phyloP scores from a whole-genome alignment of 2,329 filamentous ascomycete species.

The Domatiomyces globalis region DNA sequence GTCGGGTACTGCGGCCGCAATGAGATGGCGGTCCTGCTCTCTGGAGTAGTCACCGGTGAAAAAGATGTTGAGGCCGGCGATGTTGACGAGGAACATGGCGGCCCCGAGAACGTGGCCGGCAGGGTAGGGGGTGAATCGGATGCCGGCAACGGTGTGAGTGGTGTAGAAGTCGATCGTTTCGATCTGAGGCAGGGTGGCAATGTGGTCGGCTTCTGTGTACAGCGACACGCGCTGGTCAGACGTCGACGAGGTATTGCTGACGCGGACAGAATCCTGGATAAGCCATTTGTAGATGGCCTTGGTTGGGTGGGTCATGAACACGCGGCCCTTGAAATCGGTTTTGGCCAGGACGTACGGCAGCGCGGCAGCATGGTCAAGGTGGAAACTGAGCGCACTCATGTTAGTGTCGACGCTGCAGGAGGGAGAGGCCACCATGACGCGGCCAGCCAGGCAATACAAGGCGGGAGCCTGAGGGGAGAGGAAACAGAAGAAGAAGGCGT shows the following conservation, averaged over 20 bases:
- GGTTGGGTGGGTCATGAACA: conserved; percentile 98
- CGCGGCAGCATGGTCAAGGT: conserved; percentile 97
- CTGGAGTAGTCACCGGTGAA: conserved; percentile 97
- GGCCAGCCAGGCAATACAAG: background rate
- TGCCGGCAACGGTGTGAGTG: conserved; percentile 90
- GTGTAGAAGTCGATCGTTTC: conserved; percentile 98
- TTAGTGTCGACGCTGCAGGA: background rate
- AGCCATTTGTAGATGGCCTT: conserved; percentile 99
- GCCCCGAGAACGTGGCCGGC: conserved; percentile 96
- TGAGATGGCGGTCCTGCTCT: conserved; percentile 87
- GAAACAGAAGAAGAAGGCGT: conserved; percentile 3
- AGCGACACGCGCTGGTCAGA: conserved; percentile 52
- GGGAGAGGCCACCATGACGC: background rate
- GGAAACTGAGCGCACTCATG: conserved; percentile 52
- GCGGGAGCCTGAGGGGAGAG: conserved; percentile 1
- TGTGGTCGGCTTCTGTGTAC: conserved; percentile 89
- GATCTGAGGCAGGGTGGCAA: conserved; percentile 84
- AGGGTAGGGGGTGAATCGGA: conserved; percentile 91
- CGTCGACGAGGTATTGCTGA: conserved; percentile 54
- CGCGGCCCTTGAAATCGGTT: conserved; percentile 89
- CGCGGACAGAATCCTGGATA: conserved; percentile 89
- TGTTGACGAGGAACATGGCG: conserved; percentile 96
- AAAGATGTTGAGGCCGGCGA: conserved; percentile 88
- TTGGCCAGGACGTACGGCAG: conserved; percentile 93
- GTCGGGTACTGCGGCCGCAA: conserved; percentile 73